Percentiles rank a stretch among this genome's conserved stretches.
phyloP scores from a whole-genome alignment of 2,329 filamentous ascomycete genomes.

The Botrytis paeoniae region DNA sequence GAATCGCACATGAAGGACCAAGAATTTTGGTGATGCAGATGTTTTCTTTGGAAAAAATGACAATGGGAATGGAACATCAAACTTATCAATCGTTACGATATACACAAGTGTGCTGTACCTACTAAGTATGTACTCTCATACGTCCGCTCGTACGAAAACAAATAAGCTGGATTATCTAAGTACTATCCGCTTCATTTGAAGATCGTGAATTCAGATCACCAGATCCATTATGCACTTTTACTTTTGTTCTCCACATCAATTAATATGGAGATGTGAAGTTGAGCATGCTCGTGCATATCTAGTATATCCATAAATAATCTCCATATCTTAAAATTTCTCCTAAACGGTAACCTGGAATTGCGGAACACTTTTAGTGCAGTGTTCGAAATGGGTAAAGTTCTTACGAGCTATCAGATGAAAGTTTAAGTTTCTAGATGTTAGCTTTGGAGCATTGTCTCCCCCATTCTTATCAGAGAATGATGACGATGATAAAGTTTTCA shows the following conservation, averaged over 20 bases:
- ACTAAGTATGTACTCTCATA: not conserved
- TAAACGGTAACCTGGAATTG: not conserved
- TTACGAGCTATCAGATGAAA: conserved; percentile 6
- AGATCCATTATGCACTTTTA: not conserved
- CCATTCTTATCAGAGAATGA: not conserved
- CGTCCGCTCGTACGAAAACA: not conserved
- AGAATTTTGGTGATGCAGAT: not conserved
- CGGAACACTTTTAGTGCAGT: not conserved
- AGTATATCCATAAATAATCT: not conserved
- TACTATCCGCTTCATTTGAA: not conserved
- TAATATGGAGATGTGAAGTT: not conserved
- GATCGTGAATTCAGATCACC: conserved; percentile 1
- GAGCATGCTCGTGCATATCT: not conserved
- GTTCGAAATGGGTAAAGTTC: not conserved
- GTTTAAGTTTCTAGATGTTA: not conserved
- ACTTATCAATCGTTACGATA: not conserved
- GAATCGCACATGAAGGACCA: conserved; percentile 6
- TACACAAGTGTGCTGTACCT: conserved; percentile 6
- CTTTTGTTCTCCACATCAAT: not conserved
- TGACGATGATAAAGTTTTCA: not conserved
- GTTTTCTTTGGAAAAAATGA: not conserved
- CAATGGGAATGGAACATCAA: not conserved
- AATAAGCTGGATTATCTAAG: not conserved
- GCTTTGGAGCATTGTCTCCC: not conserved
- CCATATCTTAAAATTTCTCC: not conserved